Base-by-base conservation (phyloP, 2,329 filamentous ascomycete species). In the Salinomyces thailandicus region DNA sequence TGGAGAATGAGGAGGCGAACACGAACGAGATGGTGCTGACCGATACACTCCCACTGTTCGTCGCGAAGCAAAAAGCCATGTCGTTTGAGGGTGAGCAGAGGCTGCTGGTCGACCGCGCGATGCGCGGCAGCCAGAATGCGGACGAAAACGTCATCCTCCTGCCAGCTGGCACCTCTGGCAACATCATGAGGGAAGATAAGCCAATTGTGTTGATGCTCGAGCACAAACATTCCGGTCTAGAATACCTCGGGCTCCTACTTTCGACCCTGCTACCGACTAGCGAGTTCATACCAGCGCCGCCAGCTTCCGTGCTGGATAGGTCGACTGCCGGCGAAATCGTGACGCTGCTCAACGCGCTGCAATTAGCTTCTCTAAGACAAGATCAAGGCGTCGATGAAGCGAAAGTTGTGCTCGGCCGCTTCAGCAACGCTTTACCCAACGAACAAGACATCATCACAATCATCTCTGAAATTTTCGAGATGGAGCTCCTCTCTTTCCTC, bases 1-100 rank as follows among this genome's bases (percentile, higher is more conserved):
- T 87, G 9, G 77, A 81, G 26, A 77, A 82, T 36, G 87, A 95
- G 60, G 85, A 94, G 45, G 83, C 91, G 41, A 87, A 91, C 47
- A 77, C 75, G 17, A 91, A 93, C 49, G 76, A 75, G 13, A 82
- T 95, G 42, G 70, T 74, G 42, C 71, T 95, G 3, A 64, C 70
- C 1, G 66, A 71, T 30, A 70, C 78, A 35, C 62, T 87, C 5
- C 68, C 76, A 1, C 67, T 87, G 2, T 81, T 89, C 54, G 67
- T 43, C 12, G 33, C 41, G 7, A 37, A 31, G 13, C 40, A 39
- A 33, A 36, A 39, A 20, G 22, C 13, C 15, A 9, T 33, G 28
- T 28, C 39, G 33, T 36, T 42, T 17, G 34, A 24, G 16, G 34
- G 43, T 34, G 20, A 35, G 24, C 17, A 24, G 5, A 19, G 30